phyloP scores from a whole-genome alignment of 371 early-diverging fungal genomes.

The Nematocida ironsii region DNA sequence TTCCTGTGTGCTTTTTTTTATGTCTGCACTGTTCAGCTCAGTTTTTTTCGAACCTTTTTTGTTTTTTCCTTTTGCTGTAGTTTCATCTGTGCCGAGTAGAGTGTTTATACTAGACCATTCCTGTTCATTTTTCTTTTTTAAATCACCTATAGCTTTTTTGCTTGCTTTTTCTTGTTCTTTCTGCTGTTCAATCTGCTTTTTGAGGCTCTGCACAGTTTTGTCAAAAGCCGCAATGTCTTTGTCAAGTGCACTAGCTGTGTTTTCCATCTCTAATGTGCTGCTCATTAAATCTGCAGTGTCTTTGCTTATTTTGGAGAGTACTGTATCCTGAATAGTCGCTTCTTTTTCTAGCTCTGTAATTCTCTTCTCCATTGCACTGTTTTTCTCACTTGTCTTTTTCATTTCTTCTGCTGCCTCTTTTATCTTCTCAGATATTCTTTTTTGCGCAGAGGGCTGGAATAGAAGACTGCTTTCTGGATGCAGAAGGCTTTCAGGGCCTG shows the following conservation, averaged over 20 bases:
- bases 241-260: background rate
- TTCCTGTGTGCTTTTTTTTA: too few relatives aligned
- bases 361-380: background rate
- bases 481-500: background rate
- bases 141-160: background rate
- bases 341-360: background rate
- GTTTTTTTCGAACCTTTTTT: too few relatives aligned
- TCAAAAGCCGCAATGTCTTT: background rate
- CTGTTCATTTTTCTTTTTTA: background rate
- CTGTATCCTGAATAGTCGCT: background rate
- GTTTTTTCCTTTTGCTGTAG: too few relatives aligned
- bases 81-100: too few relatives aligned
- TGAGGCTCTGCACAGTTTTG: background rate
- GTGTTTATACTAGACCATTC: too few relatives aligned
- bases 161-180: background rate
- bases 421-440: background rate
- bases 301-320: background rate
- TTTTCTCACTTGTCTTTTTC: background rate
- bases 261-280: background rate
- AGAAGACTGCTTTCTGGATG: background rate
- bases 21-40: too few relatives aligned
- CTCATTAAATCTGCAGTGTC: background rate
- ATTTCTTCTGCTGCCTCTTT: background rate
- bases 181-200: background rate
- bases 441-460: background rate